Base-by-base conservation (phyloP, 345 rosid genomes). In the Cochlearia excelsa region DNA sequence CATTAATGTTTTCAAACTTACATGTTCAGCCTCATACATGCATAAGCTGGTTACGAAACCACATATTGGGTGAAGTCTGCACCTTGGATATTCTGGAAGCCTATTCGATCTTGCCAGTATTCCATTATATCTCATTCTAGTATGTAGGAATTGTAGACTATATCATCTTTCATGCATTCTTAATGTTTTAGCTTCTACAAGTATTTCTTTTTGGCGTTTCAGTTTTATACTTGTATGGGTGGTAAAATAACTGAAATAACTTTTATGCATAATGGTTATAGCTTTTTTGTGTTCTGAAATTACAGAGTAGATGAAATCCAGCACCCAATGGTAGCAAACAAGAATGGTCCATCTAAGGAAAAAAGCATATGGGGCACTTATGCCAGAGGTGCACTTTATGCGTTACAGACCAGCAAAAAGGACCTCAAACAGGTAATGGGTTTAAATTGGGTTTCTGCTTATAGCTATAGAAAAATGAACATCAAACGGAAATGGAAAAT, bases 311-410 rank as follows among this genome's bases (percentile, higher is more conserved):
- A 83, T 75, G 93, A 88, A 63, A 70, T 77, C 66, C 90, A 79
- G 72, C 77, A 47, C 23, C 83, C 92, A 61, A 66, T 56, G 49
- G 63, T 59, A 16, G 49, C 67, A 42, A 71, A 69, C 40, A 75
- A 71, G 63, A 74, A 65, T 45, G 65, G 65, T 31, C 65, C 61
- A 50, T 41, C 57, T 11, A 52, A 62, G 63, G 87, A 82, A 66
- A 79, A 78, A 49, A 64, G 77, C 67, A 34, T 63, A 29, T 91
- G 98, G 98, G 98, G 96, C 51, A 73, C 77, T 74, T 92, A 88
- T 74, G 95, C 93, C 9, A 83, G 90, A 75, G 96, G 96, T 68
- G 98, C 96, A 1, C 63, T 80, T 52, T 86, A 79, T 81, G 95
- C 96, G 3, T 73, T 92, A 47, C 87, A 80, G 77, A 80, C 65